Evolutionary conservation across 2,329 filamentous ascomycete species (phyloP).

Genomic region (Apiospora hydei): DNA sequence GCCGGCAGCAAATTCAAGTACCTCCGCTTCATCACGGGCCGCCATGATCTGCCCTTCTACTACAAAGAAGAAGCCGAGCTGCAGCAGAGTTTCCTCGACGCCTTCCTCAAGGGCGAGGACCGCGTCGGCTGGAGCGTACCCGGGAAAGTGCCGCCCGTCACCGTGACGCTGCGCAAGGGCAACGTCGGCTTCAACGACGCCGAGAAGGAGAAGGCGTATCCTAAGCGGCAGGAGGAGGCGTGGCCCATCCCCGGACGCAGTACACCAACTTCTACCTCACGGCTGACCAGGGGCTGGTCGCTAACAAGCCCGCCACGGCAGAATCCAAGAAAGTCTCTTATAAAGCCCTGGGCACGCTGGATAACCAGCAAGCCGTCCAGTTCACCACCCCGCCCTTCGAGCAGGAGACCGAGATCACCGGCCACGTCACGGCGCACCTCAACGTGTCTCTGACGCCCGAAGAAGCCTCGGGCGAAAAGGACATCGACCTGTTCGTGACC

Average conservation of each 20-base stretch:
- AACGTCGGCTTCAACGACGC: constrained; percentile 73
- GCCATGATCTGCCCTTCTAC: constrained; percentile 77
- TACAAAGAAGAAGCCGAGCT: constrained; percentile 73
- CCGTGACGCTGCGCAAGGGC: constrained; percentile 68
- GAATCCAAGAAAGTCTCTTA: constrained; percentile 55
- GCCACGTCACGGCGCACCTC: constrained; percentile 69
- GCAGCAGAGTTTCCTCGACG: constrained; percentile 72
- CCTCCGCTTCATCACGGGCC: constrained; percentile 71
- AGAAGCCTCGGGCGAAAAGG: constrained; percentile 42
- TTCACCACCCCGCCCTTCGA: constrained; percentile 66
- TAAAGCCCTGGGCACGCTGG: constrained; percentile 63
- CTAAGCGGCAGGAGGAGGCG: constrained; percentile 62
- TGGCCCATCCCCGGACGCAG: constrained; percentile 72
- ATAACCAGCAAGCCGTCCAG: constrained; percentile 60
- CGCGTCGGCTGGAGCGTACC: constrained; percentile 63
- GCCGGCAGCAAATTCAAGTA: constrained; percentile 74
- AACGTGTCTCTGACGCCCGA: constrained; percentile 66
- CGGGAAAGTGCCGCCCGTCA: constrained; percentile 67
- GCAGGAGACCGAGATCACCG: constrained; percentile 73
- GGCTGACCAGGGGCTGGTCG: constrained; percentile 50
- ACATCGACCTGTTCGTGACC: constrained; percentile 71
- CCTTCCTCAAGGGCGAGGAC: constrained; percentile 74
- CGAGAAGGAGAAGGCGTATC: constrained; percentile 62
- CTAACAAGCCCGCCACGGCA: constrained; percentile 37
- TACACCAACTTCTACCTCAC: constrained; percentile 70